Percentiles rank a stretch among this genome's conserved stretches.
These are phyloP conservation scores for Phytophthora capsici DNA, from an alignment of 352 stramenopile species.

Conservation along the genomic window DNA sequence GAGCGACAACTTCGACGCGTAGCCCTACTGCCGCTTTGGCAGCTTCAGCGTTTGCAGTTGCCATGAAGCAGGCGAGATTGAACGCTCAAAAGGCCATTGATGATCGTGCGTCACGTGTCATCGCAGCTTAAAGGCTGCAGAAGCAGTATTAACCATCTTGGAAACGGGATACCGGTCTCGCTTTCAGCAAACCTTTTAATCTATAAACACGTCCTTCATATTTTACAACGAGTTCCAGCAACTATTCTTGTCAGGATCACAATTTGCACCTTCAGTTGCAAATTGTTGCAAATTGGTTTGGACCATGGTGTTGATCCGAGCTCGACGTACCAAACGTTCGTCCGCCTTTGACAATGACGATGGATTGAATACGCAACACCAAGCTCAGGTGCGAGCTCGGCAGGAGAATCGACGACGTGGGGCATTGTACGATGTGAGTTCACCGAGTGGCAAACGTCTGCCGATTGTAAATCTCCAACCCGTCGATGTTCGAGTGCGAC, in stretches of 20 bases:
- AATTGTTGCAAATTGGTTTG: conserved; percentile 2
- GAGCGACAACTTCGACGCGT: conserved; percentile 28
- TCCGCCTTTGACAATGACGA: conserved; percentile 21
- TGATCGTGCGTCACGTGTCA: conserved; percentile 48
- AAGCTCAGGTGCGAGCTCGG: conserved; percentile 20
- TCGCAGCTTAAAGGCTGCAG: conserved; percentile 35
- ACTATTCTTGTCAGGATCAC: conserved; percentile 25
- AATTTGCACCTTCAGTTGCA: conserved; percentile 1
- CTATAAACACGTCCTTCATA: conserved; percentile 36
- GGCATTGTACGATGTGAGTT: conserved; percentile 49
- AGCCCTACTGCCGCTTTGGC: conserved; percentile 55
- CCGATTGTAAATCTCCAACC: conserved; percentile 44
- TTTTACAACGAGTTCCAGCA: not conserved
- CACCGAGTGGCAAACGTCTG: conserved; percentile 35
- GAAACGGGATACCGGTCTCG: not conserved
- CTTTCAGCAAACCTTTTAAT: conserved; percentile 26
- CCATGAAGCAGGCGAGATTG: conserved; percentile 80
- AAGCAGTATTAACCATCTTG: conserved; percentile 26
- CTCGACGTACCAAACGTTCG: conserved; percentile 14
- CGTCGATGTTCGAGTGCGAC: conserved; percentile 49
- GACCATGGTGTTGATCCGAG: conserved; percentile 27
- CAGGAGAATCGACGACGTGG: conserved; percentile 44
- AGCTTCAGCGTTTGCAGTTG: conserved; percentile 73
- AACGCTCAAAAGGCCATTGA: conserved; percentile 73
- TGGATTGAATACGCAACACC: conserved; percentile 9